Base-by-base conservation (phyloP, 2,329 filamentous ascomycete species). In the Paracorniculantispora psalliotae region DNA sequence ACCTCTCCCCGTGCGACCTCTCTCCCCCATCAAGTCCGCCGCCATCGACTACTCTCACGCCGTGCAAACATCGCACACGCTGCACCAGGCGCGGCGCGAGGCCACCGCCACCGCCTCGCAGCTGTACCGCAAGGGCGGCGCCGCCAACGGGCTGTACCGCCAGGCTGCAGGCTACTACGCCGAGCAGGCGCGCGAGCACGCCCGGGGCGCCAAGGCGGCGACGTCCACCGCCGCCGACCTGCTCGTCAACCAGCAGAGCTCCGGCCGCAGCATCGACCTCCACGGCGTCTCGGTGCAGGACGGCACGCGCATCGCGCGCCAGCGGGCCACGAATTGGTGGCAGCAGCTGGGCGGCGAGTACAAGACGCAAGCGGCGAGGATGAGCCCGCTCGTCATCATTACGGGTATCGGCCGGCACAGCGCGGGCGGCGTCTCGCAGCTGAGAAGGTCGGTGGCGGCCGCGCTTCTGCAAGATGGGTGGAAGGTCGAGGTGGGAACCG, bases 201-300 rank as follows among this genome's bases (percentile, higher is more conserved):
- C 82, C 4, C 80, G 78, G 13, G 77, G 77, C 46, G 82, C 86
- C 2, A 81, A 82, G 62, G 75, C 76, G 19, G 81, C 85, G n/a
- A 78, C 78, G 19, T 85, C 85, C n/a, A 78, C 78, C 0, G 86
- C 86, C 1, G 90, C 91, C 1, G 88, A 94, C 66, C 73, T 81
- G 0, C 78, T 88, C 3, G 92, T 93, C 1, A 79, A 86, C 12
- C 69, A 75, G 10, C 88, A 92, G 68, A 92, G 90, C 53, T 80
- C 79, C 0, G 61, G 70, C 1, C 77, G 73, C 1, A 76, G 80
- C 21, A 77, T 96, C 8, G 93, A 97, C 71, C 77, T 97, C 26
- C 93, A 97, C 70, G 91, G 91, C 6, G 85, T 96, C 5, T 86
- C 81, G 47, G 92, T 97, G 1, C 79, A 85, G 51, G 90, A 96